Percentiles rank a stretch among this genome's conserved stretches.
Conservation (phyloP, 2,329 filamentous ascomycete genomes). For the Botrytis elliptica region DNA sequence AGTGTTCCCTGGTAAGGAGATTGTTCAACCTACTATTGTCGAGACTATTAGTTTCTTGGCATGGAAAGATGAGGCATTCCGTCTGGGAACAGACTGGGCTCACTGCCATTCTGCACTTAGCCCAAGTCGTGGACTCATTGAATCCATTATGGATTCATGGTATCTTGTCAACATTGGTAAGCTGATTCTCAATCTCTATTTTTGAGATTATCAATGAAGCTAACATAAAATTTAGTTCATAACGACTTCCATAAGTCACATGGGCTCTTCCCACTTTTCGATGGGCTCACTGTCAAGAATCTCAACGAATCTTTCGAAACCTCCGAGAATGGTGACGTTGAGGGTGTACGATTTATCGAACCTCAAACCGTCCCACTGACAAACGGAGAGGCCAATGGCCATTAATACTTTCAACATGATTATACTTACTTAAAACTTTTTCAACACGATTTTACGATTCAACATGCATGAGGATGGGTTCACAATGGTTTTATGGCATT, state of each 20-base stretch:
- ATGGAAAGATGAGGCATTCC: slow-evolving; percentile 98
- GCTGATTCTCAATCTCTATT: slow-evolving; percentile 37
- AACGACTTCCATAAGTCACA: slow-evolving; percentile 91
- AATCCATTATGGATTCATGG: slow-evolving; percentile 84
- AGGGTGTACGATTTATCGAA: slow-evolving; percentile 24
- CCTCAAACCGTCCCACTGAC: slow-evolving; percentile 27
- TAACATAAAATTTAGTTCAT: slow-evolving; percentile 62
- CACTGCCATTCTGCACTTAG: slow-evolving; percentile 79
- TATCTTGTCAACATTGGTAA: slow-evolving; percentile 92
- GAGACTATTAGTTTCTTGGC: slow-evolving; percentile 96
- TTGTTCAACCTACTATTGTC: slow-evolving; percentile 99
- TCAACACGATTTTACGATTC: slow-evolving; percentile 36
- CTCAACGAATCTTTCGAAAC: slow-evolving; percentile 50
- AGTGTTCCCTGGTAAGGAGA: slow-evolving; percentile 97
- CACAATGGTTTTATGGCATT: slow-evolving; percentile 23
- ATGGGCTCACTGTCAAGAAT: slow-evolving; percentile 68
- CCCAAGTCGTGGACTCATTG: slow-evolving; percentile 76
- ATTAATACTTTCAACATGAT: slow-evolving; percentile 26
- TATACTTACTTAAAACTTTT: slow-evolving; percentile 28
- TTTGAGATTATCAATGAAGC: slow-evolving; percentile 17
- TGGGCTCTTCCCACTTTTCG: slow-evolving; percentile 82
- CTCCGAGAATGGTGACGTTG: slow-evolving; percentile 23
- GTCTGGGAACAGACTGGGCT: slow-evolving; percentile 89
- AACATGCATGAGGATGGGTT: slow-evolving; percentile 33
- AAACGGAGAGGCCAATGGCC: slow-evolving; percentile 27